Evolutionary conservation across 805 yeast genomes (phyloP).

Genomic region (Sugiyamaella marilandica): DNA sequence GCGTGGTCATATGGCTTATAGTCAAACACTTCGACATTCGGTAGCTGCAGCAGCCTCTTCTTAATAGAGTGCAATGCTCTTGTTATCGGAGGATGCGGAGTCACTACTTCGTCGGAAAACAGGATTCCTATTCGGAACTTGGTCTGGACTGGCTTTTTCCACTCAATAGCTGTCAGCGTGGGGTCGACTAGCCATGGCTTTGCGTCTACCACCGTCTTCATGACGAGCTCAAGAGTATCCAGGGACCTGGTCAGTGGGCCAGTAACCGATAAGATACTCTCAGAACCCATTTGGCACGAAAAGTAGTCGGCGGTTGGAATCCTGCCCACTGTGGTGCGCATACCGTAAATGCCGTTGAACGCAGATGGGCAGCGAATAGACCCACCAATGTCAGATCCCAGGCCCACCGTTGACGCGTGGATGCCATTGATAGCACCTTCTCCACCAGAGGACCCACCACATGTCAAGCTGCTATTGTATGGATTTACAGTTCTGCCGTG

Average conservation of each 20-base stretch:
- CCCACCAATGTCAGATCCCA: slow-evolving; percentile 53
- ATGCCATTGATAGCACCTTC: slow-evolving; percentile 46
- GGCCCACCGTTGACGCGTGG: slow-evolving; percentile 48
- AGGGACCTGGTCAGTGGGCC: slow-evolving; percentile 45
- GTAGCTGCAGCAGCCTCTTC: slow-evolving; percentile 18
- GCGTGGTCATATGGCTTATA: neutral
- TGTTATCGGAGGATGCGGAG: slow-evolving; percentile 48
- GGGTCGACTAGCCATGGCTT: slow-evolving; percentile 50
- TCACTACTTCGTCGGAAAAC: slow-evolving; percentile 39
- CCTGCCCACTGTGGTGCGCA: slow-evolving; percentile 41
- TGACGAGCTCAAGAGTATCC: slow-evolving; percentile 38
- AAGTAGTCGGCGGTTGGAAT: slow-evolving; percentile 24
- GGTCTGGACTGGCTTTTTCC: slow-evolving; percentile 34
- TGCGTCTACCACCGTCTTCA: slow-evolving; percentile 36
- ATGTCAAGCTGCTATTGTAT: slow-evolving; percentile 37
- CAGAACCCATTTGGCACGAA: slow-evolving; percentile 33
- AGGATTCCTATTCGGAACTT: slow-evolving; percentile 8
- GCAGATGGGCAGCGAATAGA: slow-evolving; percentile 47
- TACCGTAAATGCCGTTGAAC: slow-evolving; percentile 45
- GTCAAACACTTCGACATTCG: slow-evolving; percentile 25
- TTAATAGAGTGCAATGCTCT: slow-evolving; percentile 40
- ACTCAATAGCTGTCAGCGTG: slow-evolving; percentile 45
- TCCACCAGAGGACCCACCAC: slow-evolving; percentile 57
- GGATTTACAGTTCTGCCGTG: slow-evolving; percentile 48
- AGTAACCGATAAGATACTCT: slow-evolving; percentile 38